These are phyloP conservation scores for Aspergillus felis DNA, from an alignment of 2,329 filamentous ascomycete species.

Conservation along the genomic window DNA sequence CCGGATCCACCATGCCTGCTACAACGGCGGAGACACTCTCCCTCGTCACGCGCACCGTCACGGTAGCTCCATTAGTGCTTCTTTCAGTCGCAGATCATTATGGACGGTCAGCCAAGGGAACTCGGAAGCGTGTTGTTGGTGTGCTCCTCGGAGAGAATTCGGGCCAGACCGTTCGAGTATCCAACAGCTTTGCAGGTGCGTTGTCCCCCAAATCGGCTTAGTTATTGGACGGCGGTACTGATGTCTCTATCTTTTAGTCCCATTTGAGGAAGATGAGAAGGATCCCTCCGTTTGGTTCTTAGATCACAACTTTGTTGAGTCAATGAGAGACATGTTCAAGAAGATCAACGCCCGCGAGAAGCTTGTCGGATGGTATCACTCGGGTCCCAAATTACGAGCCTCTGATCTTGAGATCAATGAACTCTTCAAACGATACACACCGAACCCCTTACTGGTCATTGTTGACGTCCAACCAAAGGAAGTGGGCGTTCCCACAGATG, in stretches of 20 bases:
- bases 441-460: conserved; percentile 93
- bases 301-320: conserved; percentile 98
- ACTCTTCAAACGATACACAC: conserved; percentile 98
- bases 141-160: conserved; percentile 94
- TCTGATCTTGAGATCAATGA: conserved; percentile 99
- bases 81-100: conserved; percentile 98
- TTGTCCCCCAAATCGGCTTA: conserved; percentile 13
- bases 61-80: conserved; percentile 94
- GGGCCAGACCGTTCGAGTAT: conserved; percentile 92
- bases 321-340: conserved; percentile 99
- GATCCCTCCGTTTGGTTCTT: conserved; percentile 98
- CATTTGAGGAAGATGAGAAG: conserved; percentile 98
- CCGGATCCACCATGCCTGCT: conserved; percentile 71
- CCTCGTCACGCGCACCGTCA: conserved; percentile 90
- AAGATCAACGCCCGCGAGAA: conserved; percentile 99
- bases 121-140: conserved; percentile 84
- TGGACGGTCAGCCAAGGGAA: conserved; percentile 86
- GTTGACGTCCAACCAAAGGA: conserved; percentile 98
- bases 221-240: conserved; percentile 1
- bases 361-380: conserved; percentile 99
- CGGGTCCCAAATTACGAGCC: conserved; percentile 90
- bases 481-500: conserved; percentile 94
- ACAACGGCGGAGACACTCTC: conserved; percentile 96
- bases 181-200: conserved; percentile 96
- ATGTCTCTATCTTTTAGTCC: conserved; percentile 57